Conservation (phyloP, 257 asterid species). For the Solanum sparsipilum region DNA sequence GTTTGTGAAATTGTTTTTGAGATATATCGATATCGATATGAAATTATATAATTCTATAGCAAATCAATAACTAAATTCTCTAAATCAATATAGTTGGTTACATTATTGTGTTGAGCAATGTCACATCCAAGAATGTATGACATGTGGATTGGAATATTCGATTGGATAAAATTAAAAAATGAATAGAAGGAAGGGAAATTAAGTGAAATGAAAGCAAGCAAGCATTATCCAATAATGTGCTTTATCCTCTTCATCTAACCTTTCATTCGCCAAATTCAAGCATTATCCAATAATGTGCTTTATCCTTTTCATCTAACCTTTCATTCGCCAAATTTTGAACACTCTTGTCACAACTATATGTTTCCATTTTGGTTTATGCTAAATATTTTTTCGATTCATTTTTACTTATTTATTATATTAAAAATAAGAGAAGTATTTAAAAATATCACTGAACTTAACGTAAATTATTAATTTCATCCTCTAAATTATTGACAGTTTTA, state of each 20-base stretch:
- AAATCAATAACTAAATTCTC: neutral
- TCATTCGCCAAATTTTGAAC: neutral
- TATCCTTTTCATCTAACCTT: neutral
- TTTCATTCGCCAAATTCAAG: neutral
- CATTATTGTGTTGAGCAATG: neutral
- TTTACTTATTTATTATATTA: neutral
- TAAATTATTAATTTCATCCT: too few species aligned
- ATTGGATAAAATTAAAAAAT: neutral
- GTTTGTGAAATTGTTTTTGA: neutral
- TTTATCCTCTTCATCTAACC: neutral
- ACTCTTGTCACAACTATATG: neutral
- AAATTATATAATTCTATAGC: neutral
- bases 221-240: neutral
- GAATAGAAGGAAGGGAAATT: neutral
- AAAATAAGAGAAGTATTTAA: too few species aligned
- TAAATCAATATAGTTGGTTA: neutral
- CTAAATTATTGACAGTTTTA: neutral
- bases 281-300: neutral
- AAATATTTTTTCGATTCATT: neutral
- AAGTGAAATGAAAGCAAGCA: neutral
- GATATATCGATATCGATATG: neutral
- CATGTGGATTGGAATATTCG: neutral
- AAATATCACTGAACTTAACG: too few species aligned
- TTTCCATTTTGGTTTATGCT: neutral
- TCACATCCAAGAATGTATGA: neutral